phyloP scores from a whole-genome alignment of 2,329 filamentous ascomycete species.

The Claviceps sp. region DNA sequence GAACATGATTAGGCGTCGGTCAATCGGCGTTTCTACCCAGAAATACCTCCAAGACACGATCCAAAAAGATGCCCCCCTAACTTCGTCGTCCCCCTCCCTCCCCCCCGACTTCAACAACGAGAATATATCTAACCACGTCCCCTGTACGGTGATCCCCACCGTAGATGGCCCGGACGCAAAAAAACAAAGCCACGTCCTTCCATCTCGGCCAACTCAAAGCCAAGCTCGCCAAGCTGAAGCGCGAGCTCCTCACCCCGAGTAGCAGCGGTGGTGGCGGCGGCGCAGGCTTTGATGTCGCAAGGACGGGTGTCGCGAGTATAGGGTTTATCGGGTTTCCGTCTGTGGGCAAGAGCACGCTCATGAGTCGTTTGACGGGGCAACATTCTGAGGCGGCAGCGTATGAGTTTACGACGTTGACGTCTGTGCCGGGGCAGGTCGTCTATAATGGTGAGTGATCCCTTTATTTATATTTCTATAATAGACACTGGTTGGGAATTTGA shows the following conservation, averaged over 20 bases:
- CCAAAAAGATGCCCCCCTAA: too few species aligned
- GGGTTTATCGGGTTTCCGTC: conserved; percentile 98
- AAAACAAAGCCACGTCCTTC: conserved; percentile 91
- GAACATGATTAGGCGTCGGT: not conserved
- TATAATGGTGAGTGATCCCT: conserved; percentile 56
- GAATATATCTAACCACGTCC: not conserved
- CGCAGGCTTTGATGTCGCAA: conserved; percentile 89
- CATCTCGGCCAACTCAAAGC: conserved; percentile 95
- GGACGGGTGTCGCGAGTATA: conserved; percentile 92
- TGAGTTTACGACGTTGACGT: conserved; percentile 96
- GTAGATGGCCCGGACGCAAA: conserved; percentile 91
- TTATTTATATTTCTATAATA: not conserved
- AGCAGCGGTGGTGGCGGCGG: conserved; percentile 57
- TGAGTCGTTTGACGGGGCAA: conserved; percentile 88
- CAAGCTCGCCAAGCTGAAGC: conserved; percentile 94
- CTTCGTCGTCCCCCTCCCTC: too few species aligned
- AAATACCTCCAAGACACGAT: too few species aligned
- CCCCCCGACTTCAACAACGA: not conserved
- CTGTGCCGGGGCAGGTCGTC: conserved; percentile 86
- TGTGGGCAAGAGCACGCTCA: conserved; percentile 94
- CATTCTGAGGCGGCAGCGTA: conserved; percentile 96
- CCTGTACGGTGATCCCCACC: too few species aligned
- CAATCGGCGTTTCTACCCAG: too few species aligned
- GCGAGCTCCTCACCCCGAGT: conserved; percentile 79
- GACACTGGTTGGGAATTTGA: not conserved